Evolutionary conservation across 2,329 filamentous ascomycete genomes (phyloP).

Genomic region (Botryotinia narcissicola): DNA sequence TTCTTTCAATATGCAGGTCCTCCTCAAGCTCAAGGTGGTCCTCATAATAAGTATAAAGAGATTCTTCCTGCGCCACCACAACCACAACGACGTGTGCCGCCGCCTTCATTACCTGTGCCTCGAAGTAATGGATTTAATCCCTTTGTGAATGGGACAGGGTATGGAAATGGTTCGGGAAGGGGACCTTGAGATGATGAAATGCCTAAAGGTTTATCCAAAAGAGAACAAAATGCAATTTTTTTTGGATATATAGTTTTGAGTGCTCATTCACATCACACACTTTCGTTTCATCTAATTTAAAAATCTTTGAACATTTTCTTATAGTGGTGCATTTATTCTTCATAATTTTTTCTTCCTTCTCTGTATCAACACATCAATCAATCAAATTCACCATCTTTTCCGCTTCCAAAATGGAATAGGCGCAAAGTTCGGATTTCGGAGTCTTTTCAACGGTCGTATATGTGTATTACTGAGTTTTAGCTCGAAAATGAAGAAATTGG

Average conservation of each 20-base stretch:
- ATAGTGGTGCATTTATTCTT: neutral
- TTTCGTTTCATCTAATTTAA: neutral
- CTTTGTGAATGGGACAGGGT: neutral
- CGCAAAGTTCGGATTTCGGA: neutral
- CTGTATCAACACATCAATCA: neutral
- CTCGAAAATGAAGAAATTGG: neutral
- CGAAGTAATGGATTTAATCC: neutral
- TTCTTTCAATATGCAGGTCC: slow-evolving; percentile 16
- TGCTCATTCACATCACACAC: neutral
- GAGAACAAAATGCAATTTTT: neutral
- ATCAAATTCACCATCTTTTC: neutral
- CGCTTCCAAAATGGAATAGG: too few relatives aligned
- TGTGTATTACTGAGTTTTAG: neutral
- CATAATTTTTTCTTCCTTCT: neutral
- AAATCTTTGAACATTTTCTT: neutral
- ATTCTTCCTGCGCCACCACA: slow-evolving; percentile 14
- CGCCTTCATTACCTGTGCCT: neutral
- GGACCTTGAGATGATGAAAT: neutral
- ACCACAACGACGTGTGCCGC: neutral
- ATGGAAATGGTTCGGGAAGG: neutral
- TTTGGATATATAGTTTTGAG: neutral
- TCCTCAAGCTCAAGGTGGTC: neutral
- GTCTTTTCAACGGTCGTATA: neutral
- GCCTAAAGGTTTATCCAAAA: neutral
- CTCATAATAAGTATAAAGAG: slow-evolving; percentile 10